Evolutionary conservation across 352 stramenopile species (phyloP).

Genomic region (Pythium coloratum): DNA sequence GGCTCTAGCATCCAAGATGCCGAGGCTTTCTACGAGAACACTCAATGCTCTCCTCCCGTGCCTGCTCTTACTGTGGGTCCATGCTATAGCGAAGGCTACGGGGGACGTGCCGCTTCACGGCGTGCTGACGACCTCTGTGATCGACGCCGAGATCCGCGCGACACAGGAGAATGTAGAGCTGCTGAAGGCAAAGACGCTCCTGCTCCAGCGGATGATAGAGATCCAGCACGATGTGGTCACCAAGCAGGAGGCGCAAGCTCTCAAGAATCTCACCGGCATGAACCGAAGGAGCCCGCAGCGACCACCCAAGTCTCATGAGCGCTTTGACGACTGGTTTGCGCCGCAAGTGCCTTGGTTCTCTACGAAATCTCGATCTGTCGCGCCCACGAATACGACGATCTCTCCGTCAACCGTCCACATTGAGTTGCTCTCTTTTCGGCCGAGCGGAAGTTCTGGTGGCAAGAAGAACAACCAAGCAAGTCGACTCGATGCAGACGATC

Average conservation of each 20-base stretch:
- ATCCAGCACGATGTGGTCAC: slow-evolving; percentile 1
- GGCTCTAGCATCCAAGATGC: not conserved
- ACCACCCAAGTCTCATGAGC: slow-evolving; percentile 5
- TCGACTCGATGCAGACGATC: not conserved
- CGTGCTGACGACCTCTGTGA: not conserved
- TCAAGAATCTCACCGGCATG: not conserved
- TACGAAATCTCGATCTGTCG: not conserved
- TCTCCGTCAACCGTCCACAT: slow-evolving; percentile 7
- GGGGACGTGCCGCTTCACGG: not conserved
- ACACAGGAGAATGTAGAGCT: slow-evolving; percentile 12
- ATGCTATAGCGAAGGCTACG: not conserved
- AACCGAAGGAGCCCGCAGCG: slow-evolving; percentile 6
- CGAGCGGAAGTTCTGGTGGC: slow-evolving; percentile 8
- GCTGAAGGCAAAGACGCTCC: slow-evolving; percentile 5
- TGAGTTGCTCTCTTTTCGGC: slow-evolving; percentile 25
- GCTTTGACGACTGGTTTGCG: slow-evolving; percentile 23
- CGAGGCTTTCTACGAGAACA: not conserved
- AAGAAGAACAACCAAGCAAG: slow-evolving; percentile 10
- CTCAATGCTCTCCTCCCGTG: not conserved
- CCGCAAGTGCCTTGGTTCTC: slow-evolving; percentile 16
- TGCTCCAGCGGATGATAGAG: slow-evolving; percentile 13
- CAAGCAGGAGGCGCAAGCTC: not conserved
- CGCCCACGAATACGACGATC: not conserved
- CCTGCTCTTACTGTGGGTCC: not conserved
- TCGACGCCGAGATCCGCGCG: slow-evolving; percentile 24